Evolutionary conservation across 1,139 yeast genomes (phyloP).

Genomic region (Dujonia santamariae): DNA sequence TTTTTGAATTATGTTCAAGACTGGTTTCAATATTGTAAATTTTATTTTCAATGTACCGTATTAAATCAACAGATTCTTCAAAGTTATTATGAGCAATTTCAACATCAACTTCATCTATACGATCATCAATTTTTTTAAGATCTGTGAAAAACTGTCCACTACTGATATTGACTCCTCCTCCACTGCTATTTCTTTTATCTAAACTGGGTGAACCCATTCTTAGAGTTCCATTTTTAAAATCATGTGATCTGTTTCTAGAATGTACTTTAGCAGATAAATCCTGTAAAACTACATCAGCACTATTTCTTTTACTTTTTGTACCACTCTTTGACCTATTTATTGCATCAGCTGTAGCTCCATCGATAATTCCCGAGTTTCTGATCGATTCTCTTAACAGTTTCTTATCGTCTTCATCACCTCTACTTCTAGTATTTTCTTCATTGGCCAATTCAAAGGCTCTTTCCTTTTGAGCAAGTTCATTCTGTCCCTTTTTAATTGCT

Average conservation of each 20-base stretch:
- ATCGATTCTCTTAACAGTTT: constrained; percentile 40
- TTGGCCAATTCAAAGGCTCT: constrained; percentile 36
- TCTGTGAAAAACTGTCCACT: constrained; percentile 33
- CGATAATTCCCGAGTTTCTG: constrained; percentile 33
- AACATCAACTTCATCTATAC: constrained; percentile 65
- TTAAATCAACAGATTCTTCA: constrained; percentile 51
- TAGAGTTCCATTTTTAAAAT: constrained; percentile 22
- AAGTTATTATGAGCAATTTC: constrained; percentile 61
- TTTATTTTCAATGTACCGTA: constrained; percentile 41
- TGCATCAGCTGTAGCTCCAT: constrained; percentile 17
- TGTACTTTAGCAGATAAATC: constrained; percentile 57
- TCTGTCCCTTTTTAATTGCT: constrained; percentile 62
- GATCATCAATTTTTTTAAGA: constrained; percentile 56
- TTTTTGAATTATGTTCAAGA: constrained; percentile 6
- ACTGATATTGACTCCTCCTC: constrained; percentile 12
- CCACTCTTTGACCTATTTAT: background rate
- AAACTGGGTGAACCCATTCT: constrained; percentile 6
- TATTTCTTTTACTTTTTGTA: constrained; percentile 20
- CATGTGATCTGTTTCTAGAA: constrained; percentile 51
- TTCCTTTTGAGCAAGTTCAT: constrained; percentile 52
- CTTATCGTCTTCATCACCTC: constrained; percentile 15
- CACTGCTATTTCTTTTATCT: background rate
- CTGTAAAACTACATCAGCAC: constrained; percentile 43
- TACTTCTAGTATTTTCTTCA: constrained; percentile 6
- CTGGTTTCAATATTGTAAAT: constrained; percentile 23